Base-by-base conservation (phyloP, 1,284 basidiomycete species). In the Malassezia caprae region DNA sequence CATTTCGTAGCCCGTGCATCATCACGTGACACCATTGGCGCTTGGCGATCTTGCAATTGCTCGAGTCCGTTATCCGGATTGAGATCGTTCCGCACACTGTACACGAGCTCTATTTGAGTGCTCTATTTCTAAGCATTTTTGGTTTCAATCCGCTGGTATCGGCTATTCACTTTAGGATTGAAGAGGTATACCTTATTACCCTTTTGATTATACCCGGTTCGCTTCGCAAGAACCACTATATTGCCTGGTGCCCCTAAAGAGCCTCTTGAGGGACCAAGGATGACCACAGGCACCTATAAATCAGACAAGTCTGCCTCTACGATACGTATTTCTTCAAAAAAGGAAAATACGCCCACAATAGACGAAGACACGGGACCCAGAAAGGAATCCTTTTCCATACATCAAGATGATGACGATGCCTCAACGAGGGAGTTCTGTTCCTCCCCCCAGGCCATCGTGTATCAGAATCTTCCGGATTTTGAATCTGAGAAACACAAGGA, bases 1-100 rank as follows among this genome's bases (percentile, higher is more conserved):
- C 45, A 68, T 72, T 43, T 67, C 68, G 8, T 71, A 57, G 28
- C 17, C 37, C 27, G 26, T 30, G 27, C 21, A 24, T 27, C n/a
- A 44, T 44, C 24, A 44, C 42, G 27, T 39, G 37, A 39, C 21
- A 4, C 4, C 19, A 19, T 21, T 15, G 19, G 32, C 19, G 37
- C 37, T 12, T 39, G 15, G n/a, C 37, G 32, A 34, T 34, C 32
- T 34, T 13, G 32, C 13, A 5, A 7, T 15, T 4, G n/a, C 30
- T 15, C 30, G 11, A n/a, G 28, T 12, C 28, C 8, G 3, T 11
- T n/a, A n/a, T 34, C 32, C 32, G 32, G 32, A 34, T 34, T n/a
- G 32, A 34, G 32, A 34, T 34, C 15, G 37, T 39, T 15, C 10
- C 11, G 19, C 8, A 39, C 8, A 35, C 15, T 8, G 17, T 19